Evolutionary conservation across 257 asterid genomes (phyloP), one percentile per base, ranked within the genome.

Genomic region (Nicotiana noctiflora): DNA sequence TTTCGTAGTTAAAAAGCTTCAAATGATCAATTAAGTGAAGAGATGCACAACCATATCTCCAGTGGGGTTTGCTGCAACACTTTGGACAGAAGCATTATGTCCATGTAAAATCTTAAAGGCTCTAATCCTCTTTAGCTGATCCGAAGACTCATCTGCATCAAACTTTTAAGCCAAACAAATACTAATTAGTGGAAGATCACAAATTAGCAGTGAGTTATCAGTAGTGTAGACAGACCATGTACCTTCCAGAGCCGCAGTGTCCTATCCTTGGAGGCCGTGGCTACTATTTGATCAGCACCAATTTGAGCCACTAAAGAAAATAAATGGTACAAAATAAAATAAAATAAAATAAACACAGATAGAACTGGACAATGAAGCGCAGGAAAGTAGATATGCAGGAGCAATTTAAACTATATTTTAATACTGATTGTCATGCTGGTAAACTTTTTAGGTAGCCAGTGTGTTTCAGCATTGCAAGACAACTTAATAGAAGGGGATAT

Each of bases 181-280:
- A 77, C 82, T 25, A 56, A 76, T 85, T 84, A 86, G 55, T 18
- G 76, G 55, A 85, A 37, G 76, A 23, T 82, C 66, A 64, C 12
- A 4, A 40, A 44, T 15, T 77, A 34, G 63, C 65, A 80, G 79
- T 84, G 67, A 75, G 59, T 55, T 57, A 72, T 49, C 18, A 21
- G 12, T 81, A 76, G 76, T 78, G 61, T 51, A 84, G 34, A 82
- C 57, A 68, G 81, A 82, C 62, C 65, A 80, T 72, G 59, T 90
- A 96, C 99, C 97, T 94, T 94, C 97, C 98, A 96, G 84, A 96
- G 84, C 85, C 94, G 88, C 65, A 96, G 59, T 40, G 98, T 88
- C 91, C 92, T 90, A 83, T 96, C 99, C 86, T 96, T 92, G 51
- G 99, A 94, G 81, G 97, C 97, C 67, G 99, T 94, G 34, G 94